Evolutionary conservation across 1,139 yeast genomes (phyloP), one percentile per base, ranked within the genome.

Genomic region (Debaryomycetaceae sp.): DNA sequence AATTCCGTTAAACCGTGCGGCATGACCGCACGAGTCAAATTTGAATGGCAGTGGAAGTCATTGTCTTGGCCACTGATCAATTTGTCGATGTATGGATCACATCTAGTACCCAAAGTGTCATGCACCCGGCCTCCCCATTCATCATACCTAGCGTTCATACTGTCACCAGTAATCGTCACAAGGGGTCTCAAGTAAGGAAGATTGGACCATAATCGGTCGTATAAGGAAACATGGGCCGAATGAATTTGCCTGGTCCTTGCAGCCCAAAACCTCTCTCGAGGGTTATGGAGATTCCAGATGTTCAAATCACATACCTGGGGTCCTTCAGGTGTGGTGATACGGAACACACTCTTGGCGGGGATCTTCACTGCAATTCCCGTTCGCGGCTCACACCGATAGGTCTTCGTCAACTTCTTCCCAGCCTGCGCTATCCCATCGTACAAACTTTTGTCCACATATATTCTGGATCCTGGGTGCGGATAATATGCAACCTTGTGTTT

Each of bases 221-320:
- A 77, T 9, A 80, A 78, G 13, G 81, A 73, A 24, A 83, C 84
- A 59, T 83, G 87, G 3, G 84, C 78, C n/a, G 81, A 74, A 51
- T 83, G 86, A 47, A 83, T 65, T 59, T 82, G 87, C 57, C 87
- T 70, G 1, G 86, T 81, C 55, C 87, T 68, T 6, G 86, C 76
- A 8, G 87, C 87, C 87, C 87, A 83, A 57, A 82, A 72, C 48
- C 83, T 63, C 56, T 83, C 87, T 48, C 85, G 65, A 14, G 83
- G 85, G 56, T 81, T 80, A 52, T 78, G 71, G 37, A 66, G 65
- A 55, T 75, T 78, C 87, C 87, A 82, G 42, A 81, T 75, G 61
- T 83, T 82, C 60, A 82, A 72, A 55, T 83, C 87, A 54, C 86
- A 82, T 5, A 83, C 87, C 58, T 82, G 87, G 1, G 87, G 84